Conservation (phyloP, 768 basidiomycete genomes). For the Mycena venus region DNA sequence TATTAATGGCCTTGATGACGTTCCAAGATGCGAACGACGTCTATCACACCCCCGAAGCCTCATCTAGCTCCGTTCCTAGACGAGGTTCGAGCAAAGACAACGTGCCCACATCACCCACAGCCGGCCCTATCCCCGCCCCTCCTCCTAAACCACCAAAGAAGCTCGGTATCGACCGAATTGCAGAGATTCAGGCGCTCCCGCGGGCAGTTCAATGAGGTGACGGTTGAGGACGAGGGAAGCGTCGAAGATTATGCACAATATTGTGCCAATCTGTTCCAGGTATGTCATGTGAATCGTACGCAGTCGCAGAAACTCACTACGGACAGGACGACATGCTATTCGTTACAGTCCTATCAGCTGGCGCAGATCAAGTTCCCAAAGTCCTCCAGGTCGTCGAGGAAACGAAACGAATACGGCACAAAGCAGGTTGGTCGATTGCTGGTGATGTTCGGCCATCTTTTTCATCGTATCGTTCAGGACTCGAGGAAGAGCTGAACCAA, state of each 20-base stretch:
- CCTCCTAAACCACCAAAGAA: conserved; percentile 77
- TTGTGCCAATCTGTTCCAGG: conserved; percentile 74
- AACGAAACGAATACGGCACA: conserved; percentile 81
- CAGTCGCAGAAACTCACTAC: conserved; percentile 4
- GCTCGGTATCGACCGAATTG: conserved; percentile 76
- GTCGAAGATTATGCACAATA: conserved; percentile 79
- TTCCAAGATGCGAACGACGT: conserved; percentile 80
- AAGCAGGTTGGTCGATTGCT: conserved; percentile 66
- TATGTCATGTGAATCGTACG: conserved; percentile 40
- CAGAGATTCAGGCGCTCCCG: conserved; percentile 76
- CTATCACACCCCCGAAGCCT: conserved; percentile 53
- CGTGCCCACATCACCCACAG: conserved; percentile 30
- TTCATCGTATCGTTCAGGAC: conserved; percentile 43
- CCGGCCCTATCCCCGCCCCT: conserved; percentile 51
- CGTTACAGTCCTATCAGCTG: conserved; percentile 77
- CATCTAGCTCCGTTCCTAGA: conserved; percentile 19
- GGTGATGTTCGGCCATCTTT: not conserved
- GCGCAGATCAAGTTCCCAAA: conserved; percentile 76
- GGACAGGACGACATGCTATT: conserved; percentile 85
- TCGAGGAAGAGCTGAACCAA: conserved; percentile 75
- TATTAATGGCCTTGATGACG: conserved; percentile 81
- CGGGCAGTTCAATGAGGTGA: conserved; percentile 83
- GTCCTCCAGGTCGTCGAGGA: conserved; percentile 87
- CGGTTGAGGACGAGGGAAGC: conserved; percentile 74
- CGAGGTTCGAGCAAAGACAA: conserved; percentile 12